Evolutionary conservation across 2,329 filamentous ascomycete genomes (phyloP), one percentile per base, ranked within the genome.

Genomic region (Cercospora zeae-maydis): DNA sequence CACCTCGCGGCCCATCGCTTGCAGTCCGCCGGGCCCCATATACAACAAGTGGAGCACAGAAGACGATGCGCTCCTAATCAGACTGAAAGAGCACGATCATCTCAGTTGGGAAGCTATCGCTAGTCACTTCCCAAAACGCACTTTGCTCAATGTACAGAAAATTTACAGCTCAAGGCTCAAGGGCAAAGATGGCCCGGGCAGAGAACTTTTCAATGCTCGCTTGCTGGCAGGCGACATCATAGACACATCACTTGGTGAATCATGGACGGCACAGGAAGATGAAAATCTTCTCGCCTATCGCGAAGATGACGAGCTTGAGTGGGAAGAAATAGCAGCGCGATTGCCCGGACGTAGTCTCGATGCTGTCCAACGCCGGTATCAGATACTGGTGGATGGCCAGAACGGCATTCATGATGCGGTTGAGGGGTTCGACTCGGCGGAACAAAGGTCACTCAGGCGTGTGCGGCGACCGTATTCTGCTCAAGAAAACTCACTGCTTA

Each of bases 281-380:
- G 63, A 72, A 30, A 72, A 77, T 24, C 72, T 78, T n/a, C 69
- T 75, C n/a, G 67, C 73, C 59, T 68, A 70, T 14, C 75, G 64
- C 42, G 58, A 67, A 39, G 59, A 72, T 2, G 63, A 74, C 8
- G 69, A 73, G 30, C 58, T 69, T 1, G 61, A 73, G 0, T 77
- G 72, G 69, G 36, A 56, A 11, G 69, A 66, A 13, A 70, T 73
- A 30, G 66, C 66, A 7, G 56, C 30, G 5, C 52, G 59, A 2
- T 39, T 72, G 16, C 65, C 65, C 7, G 63, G 61, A 3, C 61
- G 58, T 52, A 67, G 63, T 16, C 42, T 62, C 5, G 51, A 56
- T 27, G 54, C 60, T 34, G 47, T 71, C 8, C 66, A 68, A 45
- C 16, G 27, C 8, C 69, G 70, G 10, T 71, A 71, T 54, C 52